Percentiles rank a stretch among this genome's conserved stretches.
phyloP scores from a whole-genome alignment of 1,139 yeast species.

The Hanseniaspora uvarum region DNA sequence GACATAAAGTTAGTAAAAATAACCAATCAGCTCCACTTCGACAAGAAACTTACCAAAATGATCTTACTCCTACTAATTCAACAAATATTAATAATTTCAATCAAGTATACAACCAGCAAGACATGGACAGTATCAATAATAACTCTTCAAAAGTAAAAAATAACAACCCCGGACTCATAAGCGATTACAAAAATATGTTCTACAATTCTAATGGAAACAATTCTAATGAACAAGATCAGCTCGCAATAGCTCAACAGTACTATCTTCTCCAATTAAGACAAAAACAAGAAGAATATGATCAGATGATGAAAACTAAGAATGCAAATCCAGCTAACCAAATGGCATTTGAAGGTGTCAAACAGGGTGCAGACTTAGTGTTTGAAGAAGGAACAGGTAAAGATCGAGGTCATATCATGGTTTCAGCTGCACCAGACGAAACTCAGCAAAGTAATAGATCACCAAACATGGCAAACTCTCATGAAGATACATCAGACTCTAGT shows the following conservation, averaged over 20 bases:
- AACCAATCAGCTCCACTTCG: background rate
- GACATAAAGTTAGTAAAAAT: background rate
- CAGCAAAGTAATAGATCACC: background rate
- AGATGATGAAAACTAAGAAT: background rate
- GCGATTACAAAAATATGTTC: conserved; percentile 1
- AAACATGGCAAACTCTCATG: background rate
- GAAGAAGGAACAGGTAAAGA: conserved; percentile 8
- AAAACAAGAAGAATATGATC: conserved; percentile 8
- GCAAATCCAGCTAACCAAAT: conserved; percentile 9
- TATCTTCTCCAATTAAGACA: conserved; percentile 10
- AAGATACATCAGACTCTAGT: background rate
- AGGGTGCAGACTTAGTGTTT: conserved; percentile 10
- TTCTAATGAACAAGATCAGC: background rate
- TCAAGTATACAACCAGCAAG: background rate
- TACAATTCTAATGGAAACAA: background rate
- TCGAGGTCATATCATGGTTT: conserved; percentile 13
- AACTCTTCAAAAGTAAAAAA: background rate
- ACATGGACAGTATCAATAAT: background rate
- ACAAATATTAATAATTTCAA: background rate
- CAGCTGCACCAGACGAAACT: background rate
- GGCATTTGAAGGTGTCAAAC: conserved; percentile 13
- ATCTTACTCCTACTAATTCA: conserved; percentile 1
- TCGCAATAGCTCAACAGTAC: conserved; percentile 12
- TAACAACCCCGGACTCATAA: background rate
- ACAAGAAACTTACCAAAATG: background rate